These are phyloP conservation scores for Domatiomyces catenatus DNA, from an alignment of 2,329 filamentous ascomycete species.

Conservation along the genomic window DNA sequence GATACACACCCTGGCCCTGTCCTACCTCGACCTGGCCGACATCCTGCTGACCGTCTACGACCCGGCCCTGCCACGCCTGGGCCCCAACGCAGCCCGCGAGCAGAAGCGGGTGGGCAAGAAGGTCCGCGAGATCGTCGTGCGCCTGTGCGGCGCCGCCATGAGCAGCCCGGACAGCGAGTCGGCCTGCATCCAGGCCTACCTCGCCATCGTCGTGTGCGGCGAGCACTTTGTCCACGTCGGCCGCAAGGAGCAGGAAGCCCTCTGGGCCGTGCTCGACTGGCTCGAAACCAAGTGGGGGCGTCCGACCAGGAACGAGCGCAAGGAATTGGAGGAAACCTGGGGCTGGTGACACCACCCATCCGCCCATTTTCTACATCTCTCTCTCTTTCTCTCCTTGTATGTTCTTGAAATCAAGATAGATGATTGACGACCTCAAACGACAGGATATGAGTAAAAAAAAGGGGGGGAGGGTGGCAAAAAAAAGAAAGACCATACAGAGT, in stretches of 20 bases:
- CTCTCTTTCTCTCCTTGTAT: no score
- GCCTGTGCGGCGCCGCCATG: slow-evolving; percentile 44
- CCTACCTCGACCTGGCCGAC: slow-evolving; percentile 16
- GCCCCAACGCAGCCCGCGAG: slow-evolving; percentile 8
- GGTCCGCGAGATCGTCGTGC: slow-evolving; percentile 30
- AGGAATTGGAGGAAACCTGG: slow-evolving; percentile 36
- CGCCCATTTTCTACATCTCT: no score
- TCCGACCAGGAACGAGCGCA: slow-evolving; percentile 35
- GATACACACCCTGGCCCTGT: slow-evolving; percentile 16
- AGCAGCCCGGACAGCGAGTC: slow-evolving; percentile 43
- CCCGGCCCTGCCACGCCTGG: slow-evolving; percentile 17
- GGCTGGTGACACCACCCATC: slow-evolving; percentile 16
- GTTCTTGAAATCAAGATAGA: no score
- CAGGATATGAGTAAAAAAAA: no score
- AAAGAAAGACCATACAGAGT: no score
- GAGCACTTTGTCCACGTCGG: slow-evolving; percentile 11
- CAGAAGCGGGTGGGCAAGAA: slow-evolving; percentile 15
- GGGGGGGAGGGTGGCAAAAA: no score
- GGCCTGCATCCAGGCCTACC: slow-evolving; percentile 31
- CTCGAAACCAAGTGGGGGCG: slow-evolving; percentile 38
- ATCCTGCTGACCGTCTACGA: slow-evolving; percentile 19
- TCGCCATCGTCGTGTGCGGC: slow-evolving; percentile 14
- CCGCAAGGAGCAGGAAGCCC: slow-evolving; percentile 9
- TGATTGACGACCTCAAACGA: no score
- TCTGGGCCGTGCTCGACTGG: slow-evolving; percentile 21